Base-by-base conservation (phyloP, 176 grass and related monocot species). In the Canna indica region DNA sequence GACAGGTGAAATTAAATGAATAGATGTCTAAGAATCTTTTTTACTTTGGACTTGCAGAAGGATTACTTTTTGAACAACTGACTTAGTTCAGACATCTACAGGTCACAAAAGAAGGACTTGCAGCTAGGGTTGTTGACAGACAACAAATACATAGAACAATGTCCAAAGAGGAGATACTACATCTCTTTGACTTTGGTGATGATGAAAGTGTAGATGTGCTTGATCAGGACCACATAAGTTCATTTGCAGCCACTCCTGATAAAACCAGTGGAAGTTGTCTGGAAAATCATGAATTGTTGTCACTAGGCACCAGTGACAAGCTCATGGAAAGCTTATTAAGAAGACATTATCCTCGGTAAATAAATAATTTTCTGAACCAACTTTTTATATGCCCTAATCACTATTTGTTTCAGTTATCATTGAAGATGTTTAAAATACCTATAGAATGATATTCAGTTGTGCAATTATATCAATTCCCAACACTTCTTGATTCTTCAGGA, bases 101-200 rank as follows among this genome's bases (percentile, higher is more conserved):
- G 94, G 94, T 97, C 36, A 97, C 89, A 76, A 97, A 97, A 73
- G 94, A 97, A 89, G 89, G 94, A 63, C 84, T 97, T 5, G 94
- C 94, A 66, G 94, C 94, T 80, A 97, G 94, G 60, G 94, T 97
- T 67, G 94, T 97, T 47, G 94, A 97, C 81, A 83, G 80, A 73
- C 94, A 97, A 32, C 94, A 97, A 85, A 74, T 97, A 73, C 83
- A 88, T 79, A 92, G 94, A 91, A 97, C 84, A 60, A 97, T 97
- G 59, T 97, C 94, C 71, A 97, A 92, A 71, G 94, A 97, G 77
- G 94, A 97, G 73, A 97, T 97, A 76, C 41, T 90, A 53, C 94
- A 93, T 81, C 86, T 93, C 38, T 97, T 97, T 57, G 94, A 92
- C 79, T 90, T 97, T 80, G 86, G 94, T 64, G 94, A 97, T 46